phyloP scores from a whole-genome alignment of 768 basidiomycete genomes.

The Agaricus bisporus region DNA sequence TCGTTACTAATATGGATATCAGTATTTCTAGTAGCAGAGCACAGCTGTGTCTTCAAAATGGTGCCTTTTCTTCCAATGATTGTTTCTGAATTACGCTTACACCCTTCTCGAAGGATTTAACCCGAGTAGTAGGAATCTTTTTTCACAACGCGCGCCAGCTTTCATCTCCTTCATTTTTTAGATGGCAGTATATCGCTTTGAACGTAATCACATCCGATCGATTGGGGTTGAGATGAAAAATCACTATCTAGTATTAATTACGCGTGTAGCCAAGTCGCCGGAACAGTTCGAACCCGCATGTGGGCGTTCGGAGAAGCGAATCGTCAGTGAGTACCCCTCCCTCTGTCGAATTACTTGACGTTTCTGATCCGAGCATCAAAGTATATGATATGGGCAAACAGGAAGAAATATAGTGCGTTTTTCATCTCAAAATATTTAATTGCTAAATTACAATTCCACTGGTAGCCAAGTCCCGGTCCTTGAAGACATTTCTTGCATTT shows the following conservation, averaged over 20 bases:
- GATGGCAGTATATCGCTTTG: conserved; percentile 9
- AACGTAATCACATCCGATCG: conserved; percentile 4
- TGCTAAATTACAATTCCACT: not conserved
- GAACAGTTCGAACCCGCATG: conserved; percentile 3
- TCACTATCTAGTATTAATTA: conserved; percentile 1
- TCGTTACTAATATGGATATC: not conserved
- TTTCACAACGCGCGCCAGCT: not conserved
- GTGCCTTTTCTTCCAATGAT: not conserved
- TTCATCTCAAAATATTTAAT: not conserved
- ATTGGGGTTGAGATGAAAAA: conserved; percentile 3
- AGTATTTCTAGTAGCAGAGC: conserved; percentile 7
- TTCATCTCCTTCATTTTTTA: not conserved
- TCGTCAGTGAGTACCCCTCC: not conserved
- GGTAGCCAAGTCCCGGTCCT: conserved; percentile 6
- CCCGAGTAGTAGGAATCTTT: not conserved
- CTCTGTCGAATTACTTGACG: not conserved
- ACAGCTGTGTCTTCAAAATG: conserved; percentile 8
- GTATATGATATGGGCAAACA: conserved; percentile 9
- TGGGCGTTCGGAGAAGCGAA: conserved; percentile 6
- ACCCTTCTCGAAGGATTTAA: not conserved
- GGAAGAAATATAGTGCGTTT: conserved; percentile 1
- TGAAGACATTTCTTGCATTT: not conserved
- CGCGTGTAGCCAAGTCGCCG: not conserved
- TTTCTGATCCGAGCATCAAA: not conserved
- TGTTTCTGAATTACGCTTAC: not conserved